phyloP scores from a whole-genome alignment of 2,329 filamentous ascomycete genomes.

The Penicillium nordicum region DNA sequence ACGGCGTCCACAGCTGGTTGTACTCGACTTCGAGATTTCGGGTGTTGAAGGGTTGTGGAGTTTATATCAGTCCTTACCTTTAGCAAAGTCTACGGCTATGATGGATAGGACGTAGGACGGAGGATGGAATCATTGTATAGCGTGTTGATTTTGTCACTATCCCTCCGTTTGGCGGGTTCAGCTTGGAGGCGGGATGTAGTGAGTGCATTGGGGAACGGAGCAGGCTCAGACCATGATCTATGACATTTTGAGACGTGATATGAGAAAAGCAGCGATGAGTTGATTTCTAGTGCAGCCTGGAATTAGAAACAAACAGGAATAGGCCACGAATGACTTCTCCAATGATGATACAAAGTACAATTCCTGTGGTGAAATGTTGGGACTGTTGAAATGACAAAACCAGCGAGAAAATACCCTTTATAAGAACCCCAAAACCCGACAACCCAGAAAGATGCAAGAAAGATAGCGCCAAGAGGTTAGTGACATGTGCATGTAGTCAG shows the following conservation, averaged over 20 bases:
- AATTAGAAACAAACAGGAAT: constrained; percentile 4
- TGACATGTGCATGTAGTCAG: not conserved
- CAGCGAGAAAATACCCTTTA: constrained; percentile 5
- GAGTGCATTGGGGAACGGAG: not conserved
- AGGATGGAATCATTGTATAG: not conserved
- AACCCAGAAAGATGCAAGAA: constrained; percentile 18
- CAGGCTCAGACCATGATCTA: not conserved
- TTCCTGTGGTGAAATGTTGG: constrained; percentile 12
- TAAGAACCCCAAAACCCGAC: constrained; percentile 12
- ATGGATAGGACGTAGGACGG: not conserved
- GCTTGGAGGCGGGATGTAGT: not conserved
- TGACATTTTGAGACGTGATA: constrained; percentile 1
- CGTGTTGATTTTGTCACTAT: not conserved
- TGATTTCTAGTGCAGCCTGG: constrained; percentile 1
- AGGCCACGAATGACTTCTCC: constrained; percentile 7
- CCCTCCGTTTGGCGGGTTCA: not conserved
- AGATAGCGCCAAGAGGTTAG: constrained; percentile 11
- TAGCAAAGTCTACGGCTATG: not conserved
- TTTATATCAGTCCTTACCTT: not conserved
- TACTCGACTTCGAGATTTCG: not conserved
- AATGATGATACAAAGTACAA: constrained; percentile 18
- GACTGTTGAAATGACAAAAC: constrained; percentile 8
- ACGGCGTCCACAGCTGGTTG: not conserved
- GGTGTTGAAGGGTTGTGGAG: not conserved
- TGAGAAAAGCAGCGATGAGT: not conserved